phyloP scores from a whole-genome alignment of 345 rosid genomes.

The Salix arbutifolia region DNA sequence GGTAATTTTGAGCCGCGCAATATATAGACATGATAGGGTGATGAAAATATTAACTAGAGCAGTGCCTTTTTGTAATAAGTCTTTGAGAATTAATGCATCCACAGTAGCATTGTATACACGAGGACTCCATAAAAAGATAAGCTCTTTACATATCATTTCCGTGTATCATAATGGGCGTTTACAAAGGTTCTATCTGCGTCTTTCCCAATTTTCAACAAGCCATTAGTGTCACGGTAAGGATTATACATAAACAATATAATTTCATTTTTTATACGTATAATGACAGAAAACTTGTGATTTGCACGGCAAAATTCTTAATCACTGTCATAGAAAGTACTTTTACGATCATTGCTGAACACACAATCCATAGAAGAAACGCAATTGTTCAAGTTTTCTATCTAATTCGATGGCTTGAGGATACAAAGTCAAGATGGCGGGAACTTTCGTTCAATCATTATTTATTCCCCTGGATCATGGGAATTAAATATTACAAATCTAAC shows the following conservation, averaged over 20 bases:
- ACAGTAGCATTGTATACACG: not conserved
- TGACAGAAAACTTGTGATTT: too few relatives aligned
- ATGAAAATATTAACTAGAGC: not conserved
- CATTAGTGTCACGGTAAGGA: not conserved
- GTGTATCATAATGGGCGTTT: not conserved
- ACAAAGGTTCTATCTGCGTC: not conserved
- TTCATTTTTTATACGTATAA: too few relatives aligned
- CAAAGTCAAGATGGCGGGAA: slow-evolving; percentile 38
- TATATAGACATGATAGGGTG: not conserved
- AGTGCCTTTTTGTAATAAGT: not conserved
- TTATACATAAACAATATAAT: too few relatives aligned
- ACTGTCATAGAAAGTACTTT: too few relatives aligned
- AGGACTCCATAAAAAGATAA: not conserved
- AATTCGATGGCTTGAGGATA: slow-evolving; percentile 33
- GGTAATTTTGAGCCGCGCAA: not conserved
- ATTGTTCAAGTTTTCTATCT: slow-evolving; percentile 44
- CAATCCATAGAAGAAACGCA: slow-evolving; percentile 18
- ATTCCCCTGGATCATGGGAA: slow-evolving; percentile 14
- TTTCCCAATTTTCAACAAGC: not conserved
- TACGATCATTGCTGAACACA: too few relatives aligned
- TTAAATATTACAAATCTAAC: not conserved
- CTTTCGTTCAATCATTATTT: slow-evolving; percentile 34
- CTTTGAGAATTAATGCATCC: slow-evolving; percentile 1
- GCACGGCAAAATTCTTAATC: too few relatives aligned
- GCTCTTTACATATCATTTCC: not conserved